Evolutionary conservation across 2,329 filamentous ascomycete species (phyloP), one percentile per base, ranked within the genome.

Genomic region (Aspergillus costaricaensis): DNA sequence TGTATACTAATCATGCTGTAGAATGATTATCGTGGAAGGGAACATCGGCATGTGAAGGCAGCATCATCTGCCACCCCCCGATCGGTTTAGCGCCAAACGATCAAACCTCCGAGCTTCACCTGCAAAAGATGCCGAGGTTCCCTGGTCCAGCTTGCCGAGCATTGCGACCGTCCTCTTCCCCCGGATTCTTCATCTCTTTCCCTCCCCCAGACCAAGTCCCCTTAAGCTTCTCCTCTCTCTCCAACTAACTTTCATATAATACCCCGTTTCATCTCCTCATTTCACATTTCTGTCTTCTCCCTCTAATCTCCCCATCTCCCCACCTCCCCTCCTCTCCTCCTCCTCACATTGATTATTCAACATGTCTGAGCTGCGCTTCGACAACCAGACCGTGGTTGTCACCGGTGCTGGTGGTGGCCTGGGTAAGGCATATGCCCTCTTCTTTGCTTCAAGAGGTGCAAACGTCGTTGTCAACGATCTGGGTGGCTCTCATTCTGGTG

Each of bases 381-480:
- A 96, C 80, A 89, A 88, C 79, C 91, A 95, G 83, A 92, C 91
- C 68, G 91, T 93, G 70, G 91, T 96, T 67, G 88, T 96, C 67
- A 96, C 91, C 51, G 92, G 91, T 71, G 91, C 91, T 64, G 91
- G 91, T 65, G 91, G 90, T 77, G 91, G 91, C 66, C 79, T 95
- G 59, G 91, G 91, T 67, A 91, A 88, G 79, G 88, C 88, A 75
- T 96, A 96, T 80, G 89, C 90, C 68, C 82, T 89, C 62, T 98
- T 96, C 83, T 98, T 96, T 75, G 95, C 86, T 60, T 92, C 91
- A 59, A 88, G 94, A 74, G 95, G 95, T 72, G 95, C 92, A 69
- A 96, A 90, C 78, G 91, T 96, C 70, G 94, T 99, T 51, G 95
- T 99, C 71, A 99, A 99, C 78, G 95, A 99, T 76, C 85, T 98